These are phyloP conservation scores for Oryza nivara DNA, from an alignment of 176 grass and related monocot genomes.

Conservation along the genomic window DNA sequence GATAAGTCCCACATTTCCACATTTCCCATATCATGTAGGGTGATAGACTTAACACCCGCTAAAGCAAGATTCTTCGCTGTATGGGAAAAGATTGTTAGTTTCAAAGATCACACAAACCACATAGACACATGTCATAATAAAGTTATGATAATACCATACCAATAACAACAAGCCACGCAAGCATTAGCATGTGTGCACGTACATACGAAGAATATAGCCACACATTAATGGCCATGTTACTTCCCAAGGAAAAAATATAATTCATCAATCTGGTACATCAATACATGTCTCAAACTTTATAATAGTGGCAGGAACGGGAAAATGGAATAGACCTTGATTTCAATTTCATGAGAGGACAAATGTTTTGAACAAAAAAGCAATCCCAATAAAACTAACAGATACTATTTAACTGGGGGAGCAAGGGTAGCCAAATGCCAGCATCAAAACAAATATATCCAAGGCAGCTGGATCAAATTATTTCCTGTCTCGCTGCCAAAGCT, in stretches of 20 bases:
- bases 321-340: neutral
- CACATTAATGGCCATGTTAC: slow-evolving; percentile 14
- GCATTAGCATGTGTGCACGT: slow-evolving; percentile 22
- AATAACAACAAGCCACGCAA: slow-evolving; percentile 17
- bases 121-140: neutral
- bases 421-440: neutral
- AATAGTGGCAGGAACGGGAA: neutral
- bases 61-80: slow-evolving; percentile 91
- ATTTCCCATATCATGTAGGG: slow-evolving; percentile 68
- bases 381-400: neutral
- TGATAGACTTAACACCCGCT: slow-evolving; percentile 76
- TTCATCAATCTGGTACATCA: neutral
- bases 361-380: neutral
- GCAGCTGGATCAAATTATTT: no score
- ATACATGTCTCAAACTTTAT: neutral
- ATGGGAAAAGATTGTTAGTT: slow-evolving; percentile 38
- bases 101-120: neutral
- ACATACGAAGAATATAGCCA: neutral
- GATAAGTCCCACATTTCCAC: slow-evolving; percentile 81
- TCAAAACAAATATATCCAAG: slow-evolving; percentile 13
- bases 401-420: neutral
- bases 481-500: no score
- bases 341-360: neutral
- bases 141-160: neutral
- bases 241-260: neutral